Percentiles rank a stretch among this genome's conserved stretches.
Evolutionary conservation across 495 filamentous ascomycete genomes (phyloP).

Genomic region (Saxophila tyrrhenica): DNA sequence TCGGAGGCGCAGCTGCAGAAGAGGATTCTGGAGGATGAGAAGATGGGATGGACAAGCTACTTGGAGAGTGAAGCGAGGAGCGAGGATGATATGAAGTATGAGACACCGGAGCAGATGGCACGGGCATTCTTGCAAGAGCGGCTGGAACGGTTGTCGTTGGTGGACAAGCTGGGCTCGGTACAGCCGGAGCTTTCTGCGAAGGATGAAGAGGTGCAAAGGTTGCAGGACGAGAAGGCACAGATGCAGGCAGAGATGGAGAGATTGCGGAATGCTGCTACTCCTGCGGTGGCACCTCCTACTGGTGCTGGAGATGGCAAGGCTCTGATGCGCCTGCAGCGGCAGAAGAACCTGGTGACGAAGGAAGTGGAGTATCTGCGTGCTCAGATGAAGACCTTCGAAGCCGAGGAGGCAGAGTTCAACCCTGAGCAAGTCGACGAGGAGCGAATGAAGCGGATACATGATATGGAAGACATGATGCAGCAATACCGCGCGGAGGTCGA

Average conservation of each 20-base stretch:
- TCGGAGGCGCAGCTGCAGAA: conserved; percentile 68
- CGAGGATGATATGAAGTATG: conserved; percentile 56
- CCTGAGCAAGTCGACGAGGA: conserved; percentile 64
- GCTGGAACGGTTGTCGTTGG: conserved; percentile 61
- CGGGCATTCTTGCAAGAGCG: conserved; percentile 71
- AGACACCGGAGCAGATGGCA: conserved; percentile 80
- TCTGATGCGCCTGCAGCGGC: conserved; percentile 68
- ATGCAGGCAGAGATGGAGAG: conserved; percentile 28
- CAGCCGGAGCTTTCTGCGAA: conserved; percentile 72
- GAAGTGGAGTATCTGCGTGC: conserved; percentile 90
- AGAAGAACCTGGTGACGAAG: conserved; percentile 72
- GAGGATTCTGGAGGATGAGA: conserved; percentile 80
- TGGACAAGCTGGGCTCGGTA: conserved; percentile 64
- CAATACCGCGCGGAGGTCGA: conserved; percentile 78
- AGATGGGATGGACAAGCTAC: conserved; percentile 74
- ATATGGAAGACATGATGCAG: conserved; percentile 78
- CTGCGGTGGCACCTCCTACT: conserved; percentile 17
- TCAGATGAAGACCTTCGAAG: conserved; percentile 82
- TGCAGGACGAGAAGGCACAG: conserved; percentile 56
- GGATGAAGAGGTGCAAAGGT: conserved; percentile 58
- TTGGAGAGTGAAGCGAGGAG: conserved; percentile 53
- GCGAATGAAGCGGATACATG: conserved; percentile 61
- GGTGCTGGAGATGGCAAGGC: conserved; percentile 37
- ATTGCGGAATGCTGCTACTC: conserved; percentile 35
- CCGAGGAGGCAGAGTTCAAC: conserved; percentile 78